Evolutionary conservation across 768 basidiomycete species (phyloP).

Genomic region (Lactarius deliciosus): DNA sequence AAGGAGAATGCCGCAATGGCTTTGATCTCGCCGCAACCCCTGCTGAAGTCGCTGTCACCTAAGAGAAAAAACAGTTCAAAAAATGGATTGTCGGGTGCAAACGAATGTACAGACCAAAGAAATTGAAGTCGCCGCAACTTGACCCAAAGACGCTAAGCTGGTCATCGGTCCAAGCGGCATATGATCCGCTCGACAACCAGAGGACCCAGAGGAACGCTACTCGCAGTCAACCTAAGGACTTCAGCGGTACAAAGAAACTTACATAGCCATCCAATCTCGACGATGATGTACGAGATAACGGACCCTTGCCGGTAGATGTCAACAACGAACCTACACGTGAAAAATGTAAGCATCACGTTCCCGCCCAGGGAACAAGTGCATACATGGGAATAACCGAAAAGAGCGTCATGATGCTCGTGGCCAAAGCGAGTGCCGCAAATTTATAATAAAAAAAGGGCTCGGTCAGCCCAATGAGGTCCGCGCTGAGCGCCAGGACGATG

Average conservation of each 20-base stretch:
- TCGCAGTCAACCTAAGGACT: slow-evolving; percentile 1
- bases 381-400: slow-evolving; percentile 37
- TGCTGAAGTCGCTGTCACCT: neutral
- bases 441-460: slow-evolving; percentile 19
- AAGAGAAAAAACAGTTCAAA: neutral
- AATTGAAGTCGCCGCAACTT: slow-evolving; percentile 20
- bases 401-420: slow-evolving; percentile 35
- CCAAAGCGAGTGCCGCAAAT: slow-evolving; percentile 36
- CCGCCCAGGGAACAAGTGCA: neutral
- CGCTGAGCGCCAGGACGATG: slow-evolving; percentile 28
- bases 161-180: slow-evolving; percentile 31
- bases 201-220: slow-evolving; percentile 40
- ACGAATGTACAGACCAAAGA: slow-evolving; percentile 9
- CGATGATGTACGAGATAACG: slow-evolving; percentile 40
- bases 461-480: slow-evolving; percentile 33
- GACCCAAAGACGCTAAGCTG: neutral
- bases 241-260: slow-evolving; percentile 23
- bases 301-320: slow-evolving; percentile 40
- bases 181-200: slow-evolving; percentile 42
- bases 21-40: slow-evolving; percentile 35
- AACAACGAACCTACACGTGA: slow-evolving; percentile 36
- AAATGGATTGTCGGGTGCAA: neutral
- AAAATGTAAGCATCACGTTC: neutral
- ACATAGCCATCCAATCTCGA: slow-evolving; percentile 43
- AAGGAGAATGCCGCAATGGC: slow-evolving; percentile 40